Evolutionary conservation across 176 grass and related monocot species (phyloP).

Genomic region (Avena eriantha): DNA sequence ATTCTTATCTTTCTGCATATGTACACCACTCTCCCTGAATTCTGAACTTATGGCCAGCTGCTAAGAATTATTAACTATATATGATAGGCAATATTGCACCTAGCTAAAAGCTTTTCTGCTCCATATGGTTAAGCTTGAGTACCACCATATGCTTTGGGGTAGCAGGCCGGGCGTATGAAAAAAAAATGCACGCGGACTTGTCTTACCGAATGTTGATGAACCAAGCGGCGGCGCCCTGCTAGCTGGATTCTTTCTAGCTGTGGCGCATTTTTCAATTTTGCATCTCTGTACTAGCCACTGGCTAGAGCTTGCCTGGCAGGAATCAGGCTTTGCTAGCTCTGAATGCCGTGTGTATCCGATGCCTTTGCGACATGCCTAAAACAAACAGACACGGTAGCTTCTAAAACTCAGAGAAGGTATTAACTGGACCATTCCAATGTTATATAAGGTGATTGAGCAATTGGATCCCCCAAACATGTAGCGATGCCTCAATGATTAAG

Average conservation of each 20-base stretch:
- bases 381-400: neutral
- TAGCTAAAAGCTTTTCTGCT: neutral
- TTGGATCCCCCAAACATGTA: neutral
- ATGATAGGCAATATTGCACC: neutral
- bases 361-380: conserved; percentile 22
- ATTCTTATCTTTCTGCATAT: conserved; percentile 39
- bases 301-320: conserved; percentile 37
- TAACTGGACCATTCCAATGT: conserved; percentile 30
- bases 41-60: neutral
- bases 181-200: neutral
- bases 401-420: conserved; percentile 40
- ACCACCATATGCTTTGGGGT: neutral
- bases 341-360: conserved; percentile 47
- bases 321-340: conserved; percentile 31
- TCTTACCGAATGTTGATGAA: conserved; percentile 14
- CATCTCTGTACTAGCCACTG: conserved; percentile 3
- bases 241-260: conserved; percentile 50
- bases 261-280: conserved; percentile 44
- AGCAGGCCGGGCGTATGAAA: neutral
- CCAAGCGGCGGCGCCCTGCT: neutral
- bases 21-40: neutral
- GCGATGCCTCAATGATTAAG: conserved; percentile 19
- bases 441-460: conserved; percentile 12
- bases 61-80: neutral
- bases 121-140: neutral